Conservation (phyloP, 805 yeast species). For the Scheffersomyces lignosus region DNA sequence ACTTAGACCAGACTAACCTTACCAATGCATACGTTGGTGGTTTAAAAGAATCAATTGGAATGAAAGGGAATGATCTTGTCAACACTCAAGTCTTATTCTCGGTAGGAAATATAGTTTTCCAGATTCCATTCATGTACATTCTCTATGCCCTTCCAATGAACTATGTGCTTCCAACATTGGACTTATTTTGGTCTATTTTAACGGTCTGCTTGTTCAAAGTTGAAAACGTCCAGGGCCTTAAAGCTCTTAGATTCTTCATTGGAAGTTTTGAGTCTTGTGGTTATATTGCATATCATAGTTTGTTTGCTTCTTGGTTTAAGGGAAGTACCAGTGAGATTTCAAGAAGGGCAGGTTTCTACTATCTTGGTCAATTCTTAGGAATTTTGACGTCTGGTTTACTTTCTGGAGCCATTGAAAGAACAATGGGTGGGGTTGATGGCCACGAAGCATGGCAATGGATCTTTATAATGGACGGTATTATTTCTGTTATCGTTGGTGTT, state of each 20-base stretch:
- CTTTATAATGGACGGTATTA: slow-evolving; percentile 62
- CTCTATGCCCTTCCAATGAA: slow-evolving; percentile 58
- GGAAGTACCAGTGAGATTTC: slow-evolving; percentile 47
- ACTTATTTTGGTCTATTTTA: slow-evolving; percentile 66
- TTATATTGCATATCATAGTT: slow-evolving; percentile 35
- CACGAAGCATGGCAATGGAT: slow-evolving; percentile 73
- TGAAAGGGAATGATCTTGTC: slow-evolving; percentile 64
- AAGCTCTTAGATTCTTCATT: slow-evolving; percentile 63
- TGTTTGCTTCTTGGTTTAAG: slow-evolving; percentile 28
- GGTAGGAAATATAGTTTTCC: slow-evolving; percentile 60
- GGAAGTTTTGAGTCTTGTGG: slow-evolving; percentile 72
- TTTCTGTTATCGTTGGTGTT: slow-evolving; percentile 58
- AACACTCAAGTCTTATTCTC: slow-evolving; percentile 58
- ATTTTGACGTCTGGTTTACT: slow-evolving; percentile 61
- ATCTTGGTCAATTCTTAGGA: slow-evolving; percentile 64
- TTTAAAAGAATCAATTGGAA: slow-evolving; percentile 53
- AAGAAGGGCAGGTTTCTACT: slow-evolving; percentile 62
- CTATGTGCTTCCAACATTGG: slow-evolving; percentile 53
- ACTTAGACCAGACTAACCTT: slow-evolving; percentile 59
- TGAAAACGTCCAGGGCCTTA: slow-evolving; percentile 49
- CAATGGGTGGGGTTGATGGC: slow-evolving; percentile 52
- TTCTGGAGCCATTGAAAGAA: slow-evolving; percentile 53
- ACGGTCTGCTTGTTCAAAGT: slow-evolving; percentile 58
- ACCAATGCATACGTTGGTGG: slow-evolving; percentile 69
- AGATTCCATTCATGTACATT: slow-evolving; percentile 60